A percentile compares a stretch with the other conserved stretches of the same genome.
Conservation (phyloP, 257 asterid genomes). For the Leptodermis oblonga region DNA sequence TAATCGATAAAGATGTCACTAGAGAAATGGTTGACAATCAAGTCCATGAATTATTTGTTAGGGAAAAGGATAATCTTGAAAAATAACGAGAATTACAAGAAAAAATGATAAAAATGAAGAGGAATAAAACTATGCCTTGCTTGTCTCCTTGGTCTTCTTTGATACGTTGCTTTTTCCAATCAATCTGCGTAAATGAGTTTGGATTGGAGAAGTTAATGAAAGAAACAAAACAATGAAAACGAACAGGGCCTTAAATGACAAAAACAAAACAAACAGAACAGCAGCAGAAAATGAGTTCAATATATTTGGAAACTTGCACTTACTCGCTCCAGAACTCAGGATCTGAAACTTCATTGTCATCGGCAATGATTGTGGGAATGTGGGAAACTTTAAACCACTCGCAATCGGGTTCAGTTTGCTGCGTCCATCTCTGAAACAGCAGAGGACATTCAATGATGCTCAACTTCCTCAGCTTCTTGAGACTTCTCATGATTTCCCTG, state of each 20-base stretch:
- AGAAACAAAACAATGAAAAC: too few relatives aligned
- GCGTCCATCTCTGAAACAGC: not conserved
- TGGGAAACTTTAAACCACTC: constrained; percentile 2
- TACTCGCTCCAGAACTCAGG: not conserved
- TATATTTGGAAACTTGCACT: not conserved
- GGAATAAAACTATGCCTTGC: not conserved
- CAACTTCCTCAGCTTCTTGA: constrained; percentile 3
- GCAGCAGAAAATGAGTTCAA: not conserved
- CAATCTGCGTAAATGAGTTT: not conserved
- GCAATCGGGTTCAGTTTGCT: not conserved
- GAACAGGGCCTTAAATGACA: too few relatives aligned
- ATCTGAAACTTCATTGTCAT: not conserved
- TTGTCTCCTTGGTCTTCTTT: not conserved
- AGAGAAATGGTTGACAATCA: too few relatives aligned
- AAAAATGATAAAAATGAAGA: too few relatives aligned
- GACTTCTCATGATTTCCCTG: constrained; percentile 6
- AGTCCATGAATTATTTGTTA: too few relatives aligned
- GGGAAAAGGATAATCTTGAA: too few relatives aligned
- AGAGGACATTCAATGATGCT: not conserved
- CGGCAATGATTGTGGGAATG: not conserved
- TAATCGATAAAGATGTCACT: too few relatives aligned
- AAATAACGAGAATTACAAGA: too few relatives aligned
- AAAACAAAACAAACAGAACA: not conserved
- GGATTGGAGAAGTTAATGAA: not conserved
- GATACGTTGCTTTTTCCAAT: not conserved